Evolutionary conservation across 306 rosid species (phyloP), one percentile per base, ranked within the genome.

Genomic region (Medicago lupulina): DNA sequence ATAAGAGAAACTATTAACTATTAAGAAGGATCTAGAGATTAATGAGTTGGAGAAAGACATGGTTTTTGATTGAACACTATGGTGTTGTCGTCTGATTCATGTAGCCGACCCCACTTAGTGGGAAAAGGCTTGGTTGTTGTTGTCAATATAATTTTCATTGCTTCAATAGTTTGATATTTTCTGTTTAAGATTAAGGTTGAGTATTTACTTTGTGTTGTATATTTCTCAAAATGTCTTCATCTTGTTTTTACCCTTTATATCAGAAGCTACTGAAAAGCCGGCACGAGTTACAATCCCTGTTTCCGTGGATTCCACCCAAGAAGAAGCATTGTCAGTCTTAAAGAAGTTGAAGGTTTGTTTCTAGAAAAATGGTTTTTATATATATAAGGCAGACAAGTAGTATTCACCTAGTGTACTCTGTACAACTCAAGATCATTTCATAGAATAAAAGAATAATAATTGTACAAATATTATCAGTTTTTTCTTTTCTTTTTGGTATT

Each of bases 291-390:
- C 80, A 58, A 74, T 88, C 51, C 86, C 93, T 1, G 82, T 82
- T 74, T 88, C 87, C 19, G 87, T 87, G 73, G 98, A 94, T 86
- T 83, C 91, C 80, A 85, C 95, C 40, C 98, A 94, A 80, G 87
- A 81, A 80, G 91, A 90, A 85, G 97, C 98, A 55, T 62, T 92
- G 76, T 85, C 87, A 41, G 75, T 86, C 83, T 69, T 94, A 81
- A 94, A 81, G 80, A 76, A 86, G 76, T 76, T 94, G 83, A 87
- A 94, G 98, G 98, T 94, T 70, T 77, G 89, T 69, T 78, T 83
- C 68, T 69, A 19, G 25, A 61, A 78, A 34, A 53, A 77, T 39
- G 13, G 60, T 55, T 61, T 77, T 28, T 28, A 50, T 23, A 49
- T 69, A 76, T 57, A 50, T 72, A 50, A n/a, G 0, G 19, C 19